Evolutionary conservation across 208 protist genomes (phyloP).

Genomic region (Acanthamoeba royreba): DNA sequence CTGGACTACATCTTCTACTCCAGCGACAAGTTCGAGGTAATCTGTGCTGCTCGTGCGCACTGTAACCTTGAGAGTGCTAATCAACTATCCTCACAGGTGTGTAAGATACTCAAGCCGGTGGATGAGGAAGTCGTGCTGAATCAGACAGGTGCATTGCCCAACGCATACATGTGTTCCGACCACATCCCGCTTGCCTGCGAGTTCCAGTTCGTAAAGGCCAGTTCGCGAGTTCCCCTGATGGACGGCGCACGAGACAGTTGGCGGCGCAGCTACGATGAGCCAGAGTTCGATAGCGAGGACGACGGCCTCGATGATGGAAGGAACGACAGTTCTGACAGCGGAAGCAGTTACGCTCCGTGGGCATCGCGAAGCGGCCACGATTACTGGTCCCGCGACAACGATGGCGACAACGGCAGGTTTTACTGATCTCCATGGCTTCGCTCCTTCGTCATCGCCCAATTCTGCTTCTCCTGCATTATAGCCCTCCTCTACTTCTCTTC

Average conservation of each 20-base stretch:
- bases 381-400: neutral
- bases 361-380: neutral
- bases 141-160: neutral
- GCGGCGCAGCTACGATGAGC: neutral
- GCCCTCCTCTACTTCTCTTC: neutral
- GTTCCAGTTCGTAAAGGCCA: neutral
- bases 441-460: neutral
- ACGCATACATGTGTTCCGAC: conserved; percentile 36
- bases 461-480: too few relatives aligned
- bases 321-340: neutral
- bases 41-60: too few relatives aligned
- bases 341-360: neutral
- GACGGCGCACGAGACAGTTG: neutral
- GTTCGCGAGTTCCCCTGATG: neutral
- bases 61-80: too few relatives aligned
- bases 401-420: neutral
- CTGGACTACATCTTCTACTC: conserved; percentile 39
- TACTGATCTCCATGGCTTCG: neutral
- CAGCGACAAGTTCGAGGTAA: neutral
- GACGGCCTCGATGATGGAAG: too few relatives aligned
- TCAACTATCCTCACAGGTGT: neutral
- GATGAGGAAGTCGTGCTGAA: neutral
- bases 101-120: neutral
- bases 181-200: conserved; percentile 28
- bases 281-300: neutral